Conservation (phyloP, 192 early-diverging fungal species). For the Coemansia sp. region DNA sequence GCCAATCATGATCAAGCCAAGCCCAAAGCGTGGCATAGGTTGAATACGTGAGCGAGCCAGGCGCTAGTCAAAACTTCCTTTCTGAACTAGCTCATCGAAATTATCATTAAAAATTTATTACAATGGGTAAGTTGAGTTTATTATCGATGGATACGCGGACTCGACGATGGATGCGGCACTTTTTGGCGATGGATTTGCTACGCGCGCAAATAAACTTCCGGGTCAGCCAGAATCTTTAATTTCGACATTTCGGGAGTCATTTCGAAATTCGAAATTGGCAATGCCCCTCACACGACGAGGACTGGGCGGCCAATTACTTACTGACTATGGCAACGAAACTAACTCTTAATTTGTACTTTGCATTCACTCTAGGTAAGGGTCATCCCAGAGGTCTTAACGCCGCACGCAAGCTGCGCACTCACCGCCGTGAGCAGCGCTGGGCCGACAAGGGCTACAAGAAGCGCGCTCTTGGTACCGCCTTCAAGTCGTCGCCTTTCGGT, state of each 20-base stretch:
- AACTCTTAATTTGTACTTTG: neutral
- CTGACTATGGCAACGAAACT: neutral
- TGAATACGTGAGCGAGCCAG: neutral
- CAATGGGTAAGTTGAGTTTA: constrained; percentile 6
- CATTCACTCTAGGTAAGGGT: constrained; percentile 58
- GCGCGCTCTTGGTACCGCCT: constrained; percentile 97
- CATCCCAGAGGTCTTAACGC: constrained; percentile 98
- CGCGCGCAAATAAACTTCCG: neutral
- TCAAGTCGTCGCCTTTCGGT: constrained; percentile 98
- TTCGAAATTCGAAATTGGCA: neutral
- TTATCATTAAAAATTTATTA: constrained; percentile 11
- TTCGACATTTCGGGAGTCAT: neutral
- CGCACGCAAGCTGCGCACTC: constrained; percentile 97
- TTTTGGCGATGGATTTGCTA: neutral
- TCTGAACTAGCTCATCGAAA: constrained; percentile 9
- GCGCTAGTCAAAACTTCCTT: constrained; percentile 6
- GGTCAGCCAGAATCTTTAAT: neutral
- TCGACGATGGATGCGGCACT: constrained; percentile 14
- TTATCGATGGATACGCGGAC: neutral
- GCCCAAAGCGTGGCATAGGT: neutral
- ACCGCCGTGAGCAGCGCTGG: constrained; percentile 98
- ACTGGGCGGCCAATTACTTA: neutral
- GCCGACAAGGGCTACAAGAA: constrained; percentile 99
- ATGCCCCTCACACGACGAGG: neutral
- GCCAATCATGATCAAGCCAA: neutral